These are phyloP conservation scores for Globisporangium camurandrum DNA, from an alignment of 352 stramenopile genomes.

Conservation along the genomic window DNA sequence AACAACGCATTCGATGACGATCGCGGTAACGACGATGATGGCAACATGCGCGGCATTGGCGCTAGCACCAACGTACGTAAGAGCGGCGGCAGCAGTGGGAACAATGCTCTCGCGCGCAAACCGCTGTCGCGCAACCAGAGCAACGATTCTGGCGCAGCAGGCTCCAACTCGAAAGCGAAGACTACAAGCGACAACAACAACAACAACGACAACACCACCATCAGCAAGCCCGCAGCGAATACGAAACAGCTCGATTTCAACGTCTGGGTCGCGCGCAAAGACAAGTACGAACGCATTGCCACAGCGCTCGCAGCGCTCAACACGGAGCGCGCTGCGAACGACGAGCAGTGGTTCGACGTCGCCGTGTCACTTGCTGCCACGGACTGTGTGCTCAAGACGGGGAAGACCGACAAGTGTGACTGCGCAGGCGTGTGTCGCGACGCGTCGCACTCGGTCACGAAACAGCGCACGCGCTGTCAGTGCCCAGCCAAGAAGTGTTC, in stretches of 20 bases:
- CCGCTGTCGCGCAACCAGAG: background rate
- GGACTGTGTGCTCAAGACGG: conserved; percentile 71
- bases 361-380: conserved; percentile 70
- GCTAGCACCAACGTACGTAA: no score
- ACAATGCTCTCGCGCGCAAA: background rate
- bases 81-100: conserved; percentile 13
- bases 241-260: conserved; percentile 55
- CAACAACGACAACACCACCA: no score
- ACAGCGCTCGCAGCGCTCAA: conserved; percentile 54
- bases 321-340: conserved; percentile 39
- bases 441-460: conserved; percentile 46
- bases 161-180: background rate
- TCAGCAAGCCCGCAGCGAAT: background rate
- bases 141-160: conserved; percentile 1
- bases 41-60: no score
- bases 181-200: no score
- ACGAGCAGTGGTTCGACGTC: conserved; percentile 66
- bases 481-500: conserved; percentile 78
- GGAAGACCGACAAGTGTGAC: conserved; percentile 59
- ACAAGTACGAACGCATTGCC: conserved; percentile 81
- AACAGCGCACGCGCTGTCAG: conserved; percentile 68
- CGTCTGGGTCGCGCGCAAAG: conserved; percentile 78
- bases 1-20: conserved; percentile 69
- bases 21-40: conserved; percentile 7
- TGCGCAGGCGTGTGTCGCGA: conserved; percentile 63